Base-by-base conservation (phyloP, 2,329 filamentous ascomycete genomes). In the Aciculosporium take region DNA sequence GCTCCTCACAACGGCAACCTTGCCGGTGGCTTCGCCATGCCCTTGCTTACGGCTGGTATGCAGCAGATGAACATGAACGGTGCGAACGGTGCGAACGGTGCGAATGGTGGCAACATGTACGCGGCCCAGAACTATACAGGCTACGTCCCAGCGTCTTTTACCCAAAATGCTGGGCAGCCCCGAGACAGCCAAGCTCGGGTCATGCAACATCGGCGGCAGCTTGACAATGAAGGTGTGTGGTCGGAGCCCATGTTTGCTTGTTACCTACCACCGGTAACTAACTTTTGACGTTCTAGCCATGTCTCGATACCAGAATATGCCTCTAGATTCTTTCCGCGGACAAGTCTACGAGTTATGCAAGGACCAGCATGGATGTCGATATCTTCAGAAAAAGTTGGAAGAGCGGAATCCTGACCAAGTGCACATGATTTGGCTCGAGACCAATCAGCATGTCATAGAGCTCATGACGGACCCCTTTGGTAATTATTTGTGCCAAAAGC, bases 401-500 rank as follows among this genome's bases (percentile, higher is more conserved):
- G 89, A 94, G 56, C 82, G 82, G 52, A 79, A 81, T 51, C 74
- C 81, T 5, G 81, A 89, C 23, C 77, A 93, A 54, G 75, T 95
- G 39, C 83, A 93, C 60, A 79, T 88, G 69, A 96, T 98, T 60
- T 98, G 93, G 71, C 70, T 81, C 24, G 91, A 98, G 68, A 94
- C 88, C 40, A 86, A 89, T 57, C 74, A 83, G 56, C 87, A 96
- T 60, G 88, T 98, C 52, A 81, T 94, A 48, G 91, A 98, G 67
- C 72, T 98, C 49, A 98, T 98, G 91, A 95, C 87, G 46, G 89
- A 98, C 63, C 89, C 91, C 8, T 98, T 98, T 61, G 91, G 91
- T 60, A 98, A 98, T 69, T 98, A 98, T 63, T 79, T 98, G 51
- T 96, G 89, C 70, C 91, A 98, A 70, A 98, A 96, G 73, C 71